Conservation (phyloP, 2,329 filamentous ascomycete genomes). For the Pseudogymnoascus sp. region DNA sequence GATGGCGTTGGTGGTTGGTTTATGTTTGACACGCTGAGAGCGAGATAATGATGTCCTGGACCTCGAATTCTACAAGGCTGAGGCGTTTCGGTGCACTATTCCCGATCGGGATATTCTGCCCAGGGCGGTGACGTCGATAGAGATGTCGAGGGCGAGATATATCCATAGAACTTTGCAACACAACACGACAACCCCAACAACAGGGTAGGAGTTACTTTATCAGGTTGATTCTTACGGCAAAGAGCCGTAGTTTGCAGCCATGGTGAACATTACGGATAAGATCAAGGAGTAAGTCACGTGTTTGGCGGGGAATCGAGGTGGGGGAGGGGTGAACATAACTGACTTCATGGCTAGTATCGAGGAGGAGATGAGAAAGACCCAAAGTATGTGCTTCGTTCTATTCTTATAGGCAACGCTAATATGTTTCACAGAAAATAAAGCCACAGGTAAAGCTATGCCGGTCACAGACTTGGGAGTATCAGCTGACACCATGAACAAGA, state of each 20-base stretch:
- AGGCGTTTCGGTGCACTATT: not conserved
- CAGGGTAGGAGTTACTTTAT: not conserved
- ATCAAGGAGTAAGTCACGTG: slow-evolving; percentile 80
- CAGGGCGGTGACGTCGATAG: slow-evolving; percentile 6
- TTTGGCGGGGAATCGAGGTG: not conserved
- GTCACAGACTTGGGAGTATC: slow-evolving; percentile 26
- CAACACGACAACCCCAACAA: slow-evolving; percentile 1
- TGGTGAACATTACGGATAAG: slow-evolving; percentile 99
- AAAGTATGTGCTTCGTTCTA: slow-evolving; percentile 59
- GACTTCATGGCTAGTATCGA: slow-evolving; percentile 68
- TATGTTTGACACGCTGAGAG: not conserved
- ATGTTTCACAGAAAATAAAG: slow-evolving; percentile 77
- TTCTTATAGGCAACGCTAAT: slow-evolving; percentile 1
- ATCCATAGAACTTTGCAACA: slow-evolving; percentile 8
- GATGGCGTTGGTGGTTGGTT: not conserved
- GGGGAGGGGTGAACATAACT: slow-evolving; percentile 18
- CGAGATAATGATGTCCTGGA: slow-evolving; percentile 3
- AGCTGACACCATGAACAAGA: slow-evolving; percentile 55
- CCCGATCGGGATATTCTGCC: slow-evolving; percentile 2
- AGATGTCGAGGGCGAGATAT: slow-evolving; percentile 1
- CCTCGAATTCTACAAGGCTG: slow-evolving; percentile 7
- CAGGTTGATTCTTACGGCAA: slow-evolving; percentile 9
- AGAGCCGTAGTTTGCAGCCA: slow-evolving; percentile 40
- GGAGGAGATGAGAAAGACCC: slow-evolving; percentile 98
- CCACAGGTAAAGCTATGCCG: slow-evolving; percentile 67